These are phyloP conservation scores for Euphorbia corollata DNA, from an alignment of 441 rosid species.

Conservation along the genomic window DNA sequence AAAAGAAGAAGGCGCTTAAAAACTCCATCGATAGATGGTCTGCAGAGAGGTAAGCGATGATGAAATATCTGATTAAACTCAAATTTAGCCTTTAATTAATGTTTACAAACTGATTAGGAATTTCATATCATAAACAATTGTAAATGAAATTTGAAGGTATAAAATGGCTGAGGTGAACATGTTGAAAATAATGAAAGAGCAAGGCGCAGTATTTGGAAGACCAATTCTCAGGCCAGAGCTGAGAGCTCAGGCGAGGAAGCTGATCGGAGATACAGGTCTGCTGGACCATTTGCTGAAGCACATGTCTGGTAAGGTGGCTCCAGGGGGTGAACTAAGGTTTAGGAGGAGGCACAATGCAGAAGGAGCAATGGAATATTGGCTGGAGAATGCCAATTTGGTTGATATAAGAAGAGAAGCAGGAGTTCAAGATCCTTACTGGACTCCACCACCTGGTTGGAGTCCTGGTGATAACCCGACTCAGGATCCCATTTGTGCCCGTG, in stretches of 20 bases:
- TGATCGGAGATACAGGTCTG: constrained; percentile 92
- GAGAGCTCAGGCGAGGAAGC: constrained; percentile 72
- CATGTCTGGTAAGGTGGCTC: constrained; percentile 92
- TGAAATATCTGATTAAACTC: background rate
- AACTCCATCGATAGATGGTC: constrained; percentile 68
- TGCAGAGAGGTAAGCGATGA: constrained; percentile 46
- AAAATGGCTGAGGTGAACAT: constrained; percentile 72
- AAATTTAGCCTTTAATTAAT: background rate
- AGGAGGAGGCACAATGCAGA: constrained; percentile 84
- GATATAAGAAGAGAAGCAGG: constrained; percentile 74
- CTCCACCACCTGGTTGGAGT: constrained; percentile 91
- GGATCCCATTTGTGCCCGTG: constrained; percentile 72
- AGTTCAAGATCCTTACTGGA: constrained; percentile 91
- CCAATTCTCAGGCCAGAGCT: constrained; percentile 68
- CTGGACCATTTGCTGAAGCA: constrained; percentile 91
- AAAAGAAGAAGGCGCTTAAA: constrained; percentile 33
- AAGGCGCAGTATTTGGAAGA: constrained; percentile 61
- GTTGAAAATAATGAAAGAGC: constrained; percentile 77
- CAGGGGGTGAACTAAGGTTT: constrained; percentile 82
- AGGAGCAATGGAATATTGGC: constrained; percentile 97
- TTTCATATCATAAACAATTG: constrained; percentile 4
- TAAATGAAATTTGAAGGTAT: constrained; percentile 43
- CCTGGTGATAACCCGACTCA: constrained; percentile 77
- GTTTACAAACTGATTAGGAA: background rate
- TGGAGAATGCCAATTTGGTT: constrained; percentile 70